These are phyloP conservation scores for Linum tenue DNA, from an alignment of 345 rosid genomes.

Conservation along the genomic window DNA sequence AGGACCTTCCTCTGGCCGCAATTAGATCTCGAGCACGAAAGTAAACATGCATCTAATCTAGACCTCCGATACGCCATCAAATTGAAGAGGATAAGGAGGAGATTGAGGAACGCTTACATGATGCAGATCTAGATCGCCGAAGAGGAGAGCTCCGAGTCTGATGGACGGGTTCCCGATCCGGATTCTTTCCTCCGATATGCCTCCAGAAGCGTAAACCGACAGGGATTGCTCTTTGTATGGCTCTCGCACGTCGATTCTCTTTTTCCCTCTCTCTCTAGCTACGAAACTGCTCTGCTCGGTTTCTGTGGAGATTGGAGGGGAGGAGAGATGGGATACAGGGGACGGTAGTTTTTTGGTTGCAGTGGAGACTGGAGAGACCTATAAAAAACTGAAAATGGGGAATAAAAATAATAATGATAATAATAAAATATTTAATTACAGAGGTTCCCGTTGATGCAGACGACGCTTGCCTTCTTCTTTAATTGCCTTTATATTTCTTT, in stretches of 20 bases:
- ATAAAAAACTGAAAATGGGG: no score
- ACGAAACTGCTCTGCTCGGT: neutral
- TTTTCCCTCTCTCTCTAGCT: neutral
- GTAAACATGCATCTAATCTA: neutral
- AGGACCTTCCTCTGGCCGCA: neutral
- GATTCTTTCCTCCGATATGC: neutral
- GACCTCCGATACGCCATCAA: neutral
- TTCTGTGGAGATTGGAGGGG: neutral
- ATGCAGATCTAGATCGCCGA: constrained; percentile 16
- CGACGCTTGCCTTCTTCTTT: no score
- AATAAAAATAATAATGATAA: no score
- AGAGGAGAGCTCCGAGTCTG: neutral
- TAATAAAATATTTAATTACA: no score
- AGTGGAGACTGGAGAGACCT: no score
- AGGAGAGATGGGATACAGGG: neutral
- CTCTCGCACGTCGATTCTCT: neutral
- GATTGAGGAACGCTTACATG: constrained; percentile 5
- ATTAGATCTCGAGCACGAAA: constrained; percentile 7
- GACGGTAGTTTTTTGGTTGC: no score
- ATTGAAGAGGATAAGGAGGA: neutral
- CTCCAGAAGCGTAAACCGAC: neutral
- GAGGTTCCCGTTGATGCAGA: no score
- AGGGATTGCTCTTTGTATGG: neutral
- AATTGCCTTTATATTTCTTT: no score
- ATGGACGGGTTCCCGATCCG: constrained; percentile 12